A percentile compares a stretch with the other conserved stretches of the same genome.
These are phyloP conservation scores for Marasmius fiardii DNA, from an alignment of 1,284 basidiomycete species.

Conservation along the genomic window DNA sequence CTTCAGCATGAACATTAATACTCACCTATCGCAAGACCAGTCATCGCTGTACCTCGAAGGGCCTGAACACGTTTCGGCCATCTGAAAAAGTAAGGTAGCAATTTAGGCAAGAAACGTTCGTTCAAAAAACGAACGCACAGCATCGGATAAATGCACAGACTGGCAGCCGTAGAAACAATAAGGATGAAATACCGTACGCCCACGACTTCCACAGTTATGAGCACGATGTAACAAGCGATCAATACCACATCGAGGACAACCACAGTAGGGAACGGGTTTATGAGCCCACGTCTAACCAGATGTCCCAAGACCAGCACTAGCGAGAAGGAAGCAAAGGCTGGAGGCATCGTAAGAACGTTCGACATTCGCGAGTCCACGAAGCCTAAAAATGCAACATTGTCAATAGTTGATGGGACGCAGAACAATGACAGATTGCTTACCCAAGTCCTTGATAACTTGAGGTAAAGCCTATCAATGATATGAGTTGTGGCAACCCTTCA, in stretches of 20 bases:
- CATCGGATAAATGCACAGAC: slow-evolving; percentile 15
- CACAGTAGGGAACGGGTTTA: slow-evolving; percentile 11
- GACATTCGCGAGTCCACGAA: slow-evolving; percentile 14
- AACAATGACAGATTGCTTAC: slow-evolving; percentile 5
- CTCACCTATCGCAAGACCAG: not conserved
- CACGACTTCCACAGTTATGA: not conserved
- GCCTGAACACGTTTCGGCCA: slow-evolving; percentile 1
- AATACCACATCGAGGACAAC: slow-evolving; percentile 12
- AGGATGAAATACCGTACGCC: slow-evolving; percentile 15
- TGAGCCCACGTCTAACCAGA: slow-evolving; percentile 3
- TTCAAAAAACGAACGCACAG: no score
- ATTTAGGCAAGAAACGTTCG: not conserved
- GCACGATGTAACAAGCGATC: slow-evolving; percentile 9
- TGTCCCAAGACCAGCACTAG: slow-evolving; percentile 9
- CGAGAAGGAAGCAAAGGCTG: slow-evolving; percentile 8
- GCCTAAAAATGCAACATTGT: not conserved
- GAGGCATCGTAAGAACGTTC: slow-evolving; percentile 14
- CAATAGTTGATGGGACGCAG: not conserved
- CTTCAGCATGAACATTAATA: no score
- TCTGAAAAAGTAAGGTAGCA: slow-evolving; percentile 2
- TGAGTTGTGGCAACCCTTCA: not conserved
- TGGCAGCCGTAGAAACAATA: slow-evolving; percentile 12
- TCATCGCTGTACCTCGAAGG: not conserved
- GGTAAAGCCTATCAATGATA: slow-evolving; percentile 9
- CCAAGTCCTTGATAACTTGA: slow-evolving; percentile 20